These are phyloP conservation scores for Tylopilus cervinicoccineus DNA, from an alignment of 768 basidiomycete genomes.

Conservation along the genomic window DNA sequence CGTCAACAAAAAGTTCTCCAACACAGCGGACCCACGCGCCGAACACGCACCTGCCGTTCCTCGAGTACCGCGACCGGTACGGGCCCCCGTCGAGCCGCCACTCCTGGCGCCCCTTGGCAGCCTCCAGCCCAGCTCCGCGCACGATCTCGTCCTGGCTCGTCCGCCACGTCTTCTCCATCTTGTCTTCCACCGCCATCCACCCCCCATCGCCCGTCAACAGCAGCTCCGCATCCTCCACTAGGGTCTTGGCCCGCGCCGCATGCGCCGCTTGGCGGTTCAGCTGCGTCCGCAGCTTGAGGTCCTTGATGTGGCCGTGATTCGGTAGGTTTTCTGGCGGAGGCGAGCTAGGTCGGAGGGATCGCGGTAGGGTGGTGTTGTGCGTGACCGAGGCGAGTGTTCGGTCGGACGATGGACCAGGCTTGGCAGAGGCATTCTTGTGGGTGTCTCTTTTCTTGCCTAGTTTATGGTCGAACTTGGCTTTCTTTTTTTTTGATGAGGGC, in stretches of 20 bases:
- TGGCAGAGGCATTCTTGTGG: slow-evolving; percentile 13
- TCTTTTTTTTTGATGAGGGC: slow-evolving; percentile 45
- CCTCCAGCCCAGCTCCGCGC: slow-evolving; percentile 64
- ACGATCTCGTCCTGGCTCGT: slow-evolving; percentile 78
- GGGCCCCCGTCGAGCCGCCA: slow-evolving; percentile 83
- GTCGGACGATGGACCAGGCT: slow-evolving; percentile 35
- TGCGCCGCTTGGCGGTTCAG: slow-evolving; percentile 60
- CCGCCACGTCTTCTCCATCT: slow-evolving; percentile 88
- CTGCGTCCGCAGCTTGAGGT: slow-evolving; percentile 72
- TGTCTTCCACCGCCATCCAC: slow-evolving; percentile 67
- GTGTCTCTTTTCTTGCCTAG: slow-evolving; percentile 23
- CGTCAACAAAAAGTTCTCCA: background rate
- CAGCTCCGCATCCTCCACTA: slow-evolving; percentile 69
- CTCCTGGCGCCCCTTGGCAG: slow-evolving; percentile 70
- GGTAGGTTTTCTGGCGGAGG: slow-evolving; percentile 44
- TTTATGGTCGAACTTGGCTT: slow-evolving; percentile 18
- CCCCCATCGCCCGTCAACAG: slow-evolving; percentile 70
- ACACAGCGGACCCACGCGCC: background rate
- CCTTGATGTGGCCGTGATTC: slow-evolving; percentile 59
- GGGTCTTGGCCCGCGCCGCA: slow-evolving; percentile 54
- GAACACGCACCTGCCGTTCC: slow-evolving; percentile 76
- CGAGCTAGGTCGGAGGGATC: slow-evolving; percentile 56
- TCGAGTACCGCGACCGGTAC: slow-evolving; percentile 79
- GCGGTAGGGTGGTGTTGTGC: slow-evolving; percentile 58
- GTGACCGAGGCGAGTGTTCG: slow-evolving; percentile 55